phyloP scores from a whole-genome alignment of 1,284 basidiomycete genomes.

The Ceratobasidium sp. region DNA sequence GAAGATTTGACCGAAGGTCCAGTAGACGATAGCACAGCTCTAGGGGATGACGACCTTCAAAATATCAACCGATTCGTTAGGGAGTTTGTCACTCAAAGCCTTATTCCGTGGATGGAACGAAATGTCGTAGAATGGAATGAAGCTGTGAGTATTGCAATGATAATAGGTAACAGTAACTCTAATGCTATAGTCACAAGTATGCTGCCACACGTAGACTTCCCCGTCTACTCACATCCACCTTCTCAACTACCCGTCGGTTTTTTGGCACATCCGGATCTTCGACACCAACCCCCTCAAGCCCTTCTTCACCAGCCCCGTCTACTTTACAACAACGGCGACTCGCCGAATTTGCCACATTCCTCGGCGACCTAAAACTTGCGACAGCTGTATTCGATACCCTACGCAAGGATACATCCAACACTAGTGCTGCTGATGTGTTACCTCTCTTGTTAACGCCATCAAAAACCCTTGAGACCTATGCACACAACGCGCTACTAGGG shows the following conservation, averaged over 20 bases:
- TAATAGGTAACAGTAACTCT: constrained; percentile 20
- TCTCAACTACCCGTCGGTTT: constrained; percentile 87
- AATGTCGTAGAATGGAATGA: constrained; percentile 95
- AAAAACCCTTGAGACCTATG: constrained; percentile 63
- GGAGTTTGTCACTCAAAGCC: constrained; percentile 87
- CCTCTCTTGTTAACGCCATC: constrained; percentile 71
- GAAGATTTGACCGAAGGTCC: constrained; percentile 19
- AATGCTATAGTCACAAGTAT: constrained; percentile 54
- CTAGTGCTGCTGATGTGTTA: constrained; percentile 76
- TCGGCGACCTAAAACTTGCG: constrained; percentile 89
- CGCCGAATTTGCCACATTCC: constrained; percentile 92
- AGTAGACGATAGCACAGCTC: constrained; percentile 50
- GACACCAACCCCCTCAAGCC: constrained; percentile 53
- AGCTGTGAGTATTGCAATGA: constrained; percentile 56
- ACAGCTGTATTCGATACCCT: constrained; percentile 82
- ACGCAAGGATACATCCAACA: constrained; percentile 68
- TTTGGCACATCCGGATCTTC: constrained; percentile 68
- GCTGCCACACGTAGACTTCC: constrained; percentile 81
- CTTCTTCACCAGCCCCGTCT: constrained; percentile 51
- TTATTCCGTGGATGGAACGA: constrained; percentile 96
- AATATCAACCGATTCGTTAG: constrained; percentile 81
- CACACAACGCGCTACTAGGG: constrained; percentile 61
- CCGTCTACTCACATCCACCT: constrained; percentile 84
- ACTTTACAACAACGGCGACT: constrained; percentile 74
- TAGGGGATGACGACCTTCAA: constrained; percentile 79